Base-by-base conservation (phyloP, 148 eudicot species). In the Nepenthes mirabilis region DNA sequence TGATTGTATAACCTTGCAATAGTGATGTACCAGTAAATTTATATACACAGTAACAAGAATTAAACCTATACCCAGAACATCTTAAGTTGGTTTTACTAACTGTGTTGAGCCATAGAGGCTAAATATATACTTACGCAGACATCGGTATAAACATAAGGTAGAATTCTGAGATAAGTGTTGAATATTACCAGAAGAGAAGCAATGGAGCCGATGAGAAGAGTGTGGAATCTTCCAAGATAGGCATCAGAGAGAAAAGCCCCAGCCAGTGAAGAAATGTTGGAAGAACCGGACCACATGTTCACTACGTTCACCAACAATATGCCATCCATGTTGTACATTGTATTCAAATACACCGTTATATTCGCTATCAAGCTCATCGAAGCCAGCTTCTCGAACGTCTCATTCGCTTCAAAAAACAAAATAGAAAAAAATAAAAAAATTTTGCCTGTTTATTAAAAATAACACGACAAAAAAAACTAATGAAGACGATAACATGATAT, bases 371-470 rank as follows among this genome's bases (percentile, higher is more conserved):
- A 64, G 58, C 86, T 79, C 83, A 88, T 76, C 8, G 96, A 73
- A 9, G 89, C 91, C 60, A 88, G 62, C 66, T 82, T 88, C 74
- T 88, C 96, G 56, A 88, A 85, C 1, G 96, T 69, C 64, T 85
- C 91, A 62, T 82, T 85, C 0, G 81, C 91, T 88, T 65, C 54
- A 34, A 47, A 8, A 34, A 43, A 36, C 4, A 11, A 9, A 2
- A 58, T 9, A 10, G 34, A 33, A 36, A n/a, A 1, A 58, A 12
- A 7, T 8, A n/a, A 12, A 43, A 37, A 58, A 5, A 1, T 57
- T 35, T 34, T 12, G 13, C 4, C 33, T 55, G 2, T 32, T 32
- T 33, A 9, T 3, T 9, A 14, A 54, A 14, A 14, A n/a, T 54
- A 4, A 2, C 4, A 54, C 23, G 36, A 54, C 13, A 54, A 54